Conservation (phyloP, 106 monocot species). For the Platanthera guangdongensis region DNA sequence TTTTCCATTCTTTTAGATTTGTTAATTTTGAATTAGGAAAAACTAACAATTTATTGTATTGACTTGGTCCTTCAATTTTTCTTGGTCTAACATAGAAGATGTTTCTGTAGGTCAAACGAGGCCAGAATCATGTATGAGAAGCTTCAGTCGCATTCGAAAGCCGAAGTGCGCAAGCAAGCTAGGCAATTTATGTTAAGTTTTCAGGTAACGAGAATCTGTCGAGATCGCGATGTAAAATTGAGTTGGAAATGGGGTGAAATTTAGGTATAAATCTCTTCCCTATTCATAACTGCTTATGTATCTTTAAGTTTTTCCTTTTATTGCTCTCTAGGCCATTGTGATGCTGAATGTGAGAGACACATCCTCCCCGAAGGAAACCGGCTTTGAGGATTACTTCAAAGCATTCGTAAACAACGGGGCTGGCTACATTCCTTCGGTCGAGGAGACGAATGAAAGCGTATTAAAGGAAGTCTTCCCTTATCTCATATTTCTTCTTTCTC, state of each 20-base stretch:
- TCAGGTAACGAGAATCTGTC: constrained; percentile 41
- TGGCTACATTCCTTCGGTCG: constrained; percentile 23
- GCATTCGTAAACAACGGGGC: constrained; percentile 56
- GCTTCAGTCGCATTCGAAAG: constrained; percentile 73
- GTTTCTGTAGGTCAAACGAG: constrained; percentile 48
- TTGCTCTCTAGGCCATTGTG: constrained; percentile 69
- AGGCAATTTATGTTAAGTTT: constrained; percentile 71
- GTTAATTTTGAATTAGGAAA: not conserved
- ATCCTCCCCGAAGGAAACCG: constrained; percentile 32
- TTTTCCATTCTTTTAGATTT: not conserved
- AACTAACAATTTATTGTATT: not conserved
- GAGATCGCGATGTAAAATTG: not conserved
- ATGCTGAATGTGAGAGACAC: constrained; percentile 59
- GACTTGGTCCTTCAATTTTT: not conserved
- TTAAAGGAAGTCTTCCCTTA: constrained; percentile 60
- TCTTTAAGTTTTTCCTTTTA: not conserved
- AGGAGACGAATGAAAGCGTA: constrained; percentile 28
- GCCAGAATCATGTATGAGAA: constrained; percentile 88
- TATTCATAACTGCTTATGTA: not conserved
- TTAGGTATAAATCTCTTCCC: not conserved
- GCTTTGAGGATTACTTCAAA: constrained; percentile 81
- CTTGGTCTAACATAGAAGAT: not conserved
- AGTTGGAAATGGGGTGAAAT: not conserved
- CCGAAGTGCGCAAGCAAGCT: constrained; percentile 72
- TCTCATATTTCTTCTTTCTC: constrained; percentile 68